Evolutionary conservation across 2,329 filamentous ascomycete species (phyloP), one percentile per base, ranked within the genome.

Genomic region (Botrytis squamosa): DNA sequence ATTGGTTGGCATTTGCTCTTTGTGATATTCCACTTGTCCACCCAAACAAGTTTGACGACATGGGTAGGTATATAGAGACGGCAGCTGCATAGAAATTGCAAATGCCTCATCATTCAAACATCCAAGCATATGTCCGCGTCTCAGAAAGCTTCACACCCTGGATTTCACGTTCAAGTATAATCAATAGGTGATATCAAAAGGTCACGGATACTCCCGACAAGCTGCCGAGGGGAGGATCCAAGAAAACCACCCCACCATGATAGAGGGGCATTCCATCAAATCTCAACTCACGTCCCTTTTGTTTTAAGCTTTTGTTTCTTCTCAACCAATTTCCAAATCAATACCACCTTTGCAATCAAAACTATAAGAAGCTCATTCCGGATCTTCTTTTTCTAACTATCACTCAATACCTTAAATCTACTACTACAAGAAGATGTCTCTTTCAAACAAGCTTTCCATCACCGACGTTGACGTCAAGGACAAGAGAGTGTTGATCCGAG

Each of bases 371-470:
- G 36, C n/a, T 22, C 42, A 38, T 59, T 29, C 5, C 49, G 22
- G 14, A 42, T 57, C 46, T 64, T 33, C 60, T 71, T 40, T 42
- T 36, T 40, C 59, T 36, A 38, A 42, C 3, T 22, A 49, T 62
- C 20, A 10, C 33, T 10, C 46, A 69, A 42, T 25, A 20, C 25
- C 62, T 74, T 75, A 52, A 75, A 46, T 62, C 33, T 4, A 62
- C 52, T 12, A 49, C 33, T 29, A 57, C 14, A 29, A 42, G 36
- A 69, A 81, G 75, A 99, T 99, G 96, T 98, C 96, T 91, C 93
- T 99, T 83, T 93, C 95, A 81, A 98, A 91, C 90, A 99, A 99
- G 90, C 93, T 99, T 81, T 93, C 94, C 80, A 98, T 99, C 85
- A 93, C 91, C 79, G 95, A 99, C 83, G 91, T 97, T 82, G 95